A percentile compares a stretch with the other conserved stretches of the same genome.
Conservation (phyloP, 441 rosid genomes). For the Pelargonium citronellum region DNA sequence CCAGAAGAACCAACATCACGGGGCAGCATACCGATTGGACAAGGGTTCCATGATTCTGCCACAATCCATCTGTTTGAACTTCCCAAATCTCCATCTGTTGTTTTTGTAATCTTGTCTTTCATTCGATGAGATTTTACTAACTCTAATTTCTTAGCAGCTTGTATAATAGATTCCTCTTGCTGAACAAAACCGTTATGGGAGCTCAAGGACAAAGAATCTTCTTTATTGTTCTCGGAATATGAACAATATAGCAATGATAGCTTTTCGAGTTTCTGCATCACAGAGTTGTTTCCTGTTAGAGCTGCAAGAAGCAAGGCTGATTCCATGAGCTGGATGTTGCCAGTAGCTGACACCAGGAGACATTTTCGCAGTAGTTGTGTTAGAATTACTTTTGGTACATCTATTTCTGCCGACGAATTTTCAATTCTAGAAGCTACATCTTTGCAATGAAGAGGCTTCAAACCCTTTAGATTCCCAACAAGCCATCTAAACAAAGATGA, state of each 20-base stretch:
- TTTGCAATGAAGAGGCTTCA: slow-evolving; percentile 33
- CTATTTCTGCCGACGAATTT: slow-evolving; percentile 28
- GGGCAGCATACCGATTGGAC: slow-evolving; percentile 88
- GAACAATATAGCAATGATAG: slow-evolving; percentile 29
- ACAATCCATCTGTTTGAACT: slow-evolving; percentile 46
- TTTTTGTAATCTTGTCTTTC: slow-evolving; percentile 26
- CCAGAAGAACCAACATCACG: slow-evolving; percentile 55
- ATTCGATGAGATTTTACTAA: slow-evolving; percentile 30
- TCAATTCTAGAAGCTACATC: slow-evolving; percentile 28
- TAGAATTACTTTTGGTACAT: slow-evolving; percentile 35
- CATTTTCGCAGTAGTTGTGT: slow-evolving; percentile 50
- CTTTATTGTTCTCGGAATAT: slow-evolving; percentile 21
- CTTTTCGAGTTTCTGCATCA: slow-evolving; percentile 48
- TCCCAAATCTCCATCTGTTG: slow-evolving; percentile 26
- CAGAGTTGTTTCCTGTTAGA: slow-evolving; percentile 33
- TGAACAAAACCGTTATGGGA: slow-evolving; percentile 21
- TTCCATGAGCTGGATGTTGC: slow-evolving; percentile 44
- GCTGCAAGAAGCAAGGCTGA: slow-evolving; percentile 49
- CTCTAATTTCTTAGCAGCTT: slow-evolving; percentile 61
- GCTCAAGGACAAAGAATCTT: slow-evolving; percentile 12
- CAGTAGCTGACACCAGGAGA: slow-evolving; percentile 42
- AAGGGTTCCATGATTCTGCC: slow-evolving; percentile 68
- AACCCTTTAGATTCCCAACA: slow-evolving; percentile 45
- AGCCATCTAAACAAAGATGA: slow-evolving; percentile 68
- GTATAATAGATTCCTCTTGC: slow-evolving; percentile 46